A percentile compares a stretch with the other conserved stretches of the same genome.
These are phyloP conservation scores for Rostrohypoxylon terebratum DNA, from an alignment of 495 filamentous ascomycete species.

Conservation along the genomic window DNA sequence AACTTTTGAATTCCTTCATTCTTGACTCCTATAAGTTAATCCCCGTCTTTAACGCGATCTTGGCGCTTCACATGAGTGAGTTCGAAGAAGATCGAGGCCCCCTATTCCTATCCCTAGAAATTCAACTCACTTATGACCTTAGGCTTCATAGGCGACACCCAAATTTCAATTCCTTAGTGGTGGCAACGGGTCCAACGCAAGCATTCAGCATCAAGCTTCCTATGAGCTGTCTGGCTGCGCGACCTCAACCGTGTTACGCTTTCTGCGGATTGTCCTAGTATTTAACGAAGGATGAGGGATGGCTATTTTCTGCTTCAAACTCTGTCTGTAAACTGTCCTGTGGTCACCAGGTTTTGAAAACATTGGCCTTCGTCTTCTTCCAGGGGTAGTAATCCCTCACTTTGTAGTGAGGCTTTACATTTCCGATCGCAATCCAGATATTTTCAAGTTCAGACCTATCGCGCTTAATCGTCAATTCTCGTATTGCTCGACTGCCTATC, in stretches of 20 bases:
- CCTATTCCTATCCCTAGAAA: neutral
- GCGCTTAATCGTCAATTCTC: neutral
- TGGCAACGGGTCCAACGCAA: neutral
- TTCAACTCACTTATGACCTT: neutral
- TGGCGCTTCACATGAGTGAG: constrained; percentile 6
- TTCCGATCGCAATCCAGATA: constrained; percentile 1
- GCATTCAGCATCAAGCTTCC: constrained; percentile 14
- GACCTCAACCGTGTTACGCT: constrained; percentile 13
- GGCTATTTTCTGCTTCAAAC: neutral
- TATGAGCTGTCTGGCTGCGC: constrained; percentile 4
- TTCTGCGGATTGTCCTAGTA: neutral
- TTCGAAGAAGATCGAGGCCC: neutral
- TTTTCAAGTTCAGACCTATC: neutral
- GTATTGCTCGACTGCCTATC: constrained; percentile 1
- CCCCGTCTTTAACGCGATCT: constrained; percentile 21
- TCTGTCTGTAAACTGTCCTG: constrained; percentile 12
- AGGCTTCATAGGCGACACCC: neutral
- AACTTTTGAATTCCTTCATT: constrained; percentile 4
- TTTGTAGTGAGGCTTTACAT: constrained; percentile 10
- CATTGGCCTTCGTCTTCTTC: neutral
- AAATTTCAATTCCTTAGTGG: neutral
- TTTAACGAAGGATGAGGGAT: constrained; percentile 8
- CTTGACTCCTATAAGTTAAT: constrained; percentile 14
- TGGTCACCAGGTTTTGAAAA: neutral
- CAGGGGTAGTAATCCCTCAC: constrained; percentile 1